Evolutionary conservation across 495 filamentous ascomycete species (phyloP), one percentile per base, ranked within the genome.

Genomic region (Penicillium atrosanguineum): DNA sequence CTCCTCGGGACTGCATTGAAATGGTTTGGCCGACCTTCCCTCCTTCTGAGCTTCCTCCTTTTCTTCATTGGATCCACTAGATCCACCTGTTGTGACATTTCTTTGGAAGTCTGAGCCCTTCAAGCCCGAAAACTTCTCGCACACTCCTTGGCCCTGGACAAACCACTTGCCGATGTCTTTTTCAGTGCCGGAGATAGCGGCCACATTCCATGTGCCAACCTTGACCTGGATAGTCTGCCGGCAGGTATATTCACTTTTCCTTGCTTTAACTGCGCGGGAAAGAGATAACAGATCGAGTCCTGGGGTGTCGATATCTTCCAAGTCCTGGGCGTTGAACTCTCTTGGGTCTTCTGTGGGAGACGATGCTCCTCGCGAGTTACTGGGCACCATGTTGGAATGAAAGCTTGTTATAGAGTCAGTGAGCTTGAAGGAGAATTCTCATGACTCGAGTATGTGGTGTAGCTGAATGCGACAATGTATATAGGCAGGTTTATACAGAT

Each of bases 151-250:
- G 4, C 87, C 87, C 4, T 86, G 76, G 16, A 91, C 78, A 63
- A 96, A 95, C 92, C 92, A 97, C 26, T 79, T 83, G 1, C 82
- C 87, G 7, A 97, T 73, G 67, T 96, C 92, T 55, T 88, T 86
- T 67, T 95, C 91, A 1, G 90, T 92, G 29, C 86, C 88, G 37
- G 85, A 79, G 51, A 86, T 81, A 1, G 87, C 84, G 7, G 91
- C 95, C 25, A 97, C 90, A 70, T 99, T 99, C 95, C 95, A 99
- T 1, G 87, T 86, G 6, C 91, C 94, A 20, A 97, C 76, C 62
- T 95, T 97, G 59, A 97, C 80, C 50, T 82, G 83, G 48, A 96
- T 81, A 26, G 80, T 79, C 49, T 79, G 79, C 28, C 84, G 79
- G 12, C 79, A 80, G 8, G 85, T 86, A 64, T 91, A 99, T 61